Evolutionary conservation across 768 basidiomycete genomes (phyloP).

Genomic region (Suillus bovinus): DNA sequence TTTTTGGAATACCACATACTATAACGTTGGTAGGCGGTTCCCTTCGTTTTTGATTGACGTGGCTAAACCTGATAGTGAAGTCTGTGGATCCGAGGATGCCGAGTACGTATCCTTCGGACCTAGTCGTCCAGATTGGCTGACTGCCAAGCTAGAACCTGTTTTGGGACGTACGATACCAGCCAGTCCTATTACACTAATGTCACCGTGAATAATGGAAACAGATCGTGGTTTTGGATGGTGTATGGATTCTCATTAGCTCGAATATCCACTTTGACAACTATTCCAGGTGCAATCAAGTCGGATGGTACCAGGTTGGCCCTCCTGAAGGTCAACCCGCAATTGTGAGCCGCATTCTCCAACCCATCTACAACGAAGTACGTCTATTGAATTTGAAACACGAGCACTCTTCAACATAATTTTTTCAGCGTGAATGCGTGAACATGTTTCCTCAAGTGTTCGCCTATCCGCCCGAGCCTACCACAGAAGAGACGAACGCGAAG

Average conservation of each 20-base stretch:
- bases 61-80: constrained; percentile 32
- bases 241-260: constrained; percentile 25
- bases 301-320: constrained; percentile 45
- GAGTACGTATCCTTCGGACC: no score
- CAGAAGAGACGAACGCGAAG: constrained; percentile 41
- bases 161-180: constrained; percentile 41
- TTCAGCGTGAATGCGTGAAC: constrained; percentile 70
- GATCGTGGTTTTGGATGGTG: constrained; percentile 79
- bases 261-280: constrained; percentile 30
- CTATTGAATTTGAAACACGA: not conserved
- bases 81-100: constrained; percentile 45
- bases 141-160: constrained; percentile 39
- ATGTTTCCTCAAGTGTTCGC: constrained; percentile 66
- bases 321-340: constrained; percentile 37
- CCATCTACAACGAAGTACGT: constrained; percentile 29
- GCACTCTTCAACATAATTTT: not conserved
- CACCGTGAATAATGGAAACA: constrained; percentile 49
- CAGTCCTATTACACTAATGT: constrained; percentile 52
- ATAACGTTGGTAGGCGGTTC: constrained; percentile 46
- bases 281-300: no score
- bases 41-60: not conserved
- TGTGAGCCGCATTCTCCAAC: constrained; percentile 34
- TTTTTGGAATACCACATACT: no score
- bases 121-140: constrained; percentile 23
- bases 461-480: constrained; percentile 44